These are phyloP conservation scores for Acanthamoeba castellanii DNA, from an alignment of 208 protist genomes.

Conservation along the genomic window DNA sequence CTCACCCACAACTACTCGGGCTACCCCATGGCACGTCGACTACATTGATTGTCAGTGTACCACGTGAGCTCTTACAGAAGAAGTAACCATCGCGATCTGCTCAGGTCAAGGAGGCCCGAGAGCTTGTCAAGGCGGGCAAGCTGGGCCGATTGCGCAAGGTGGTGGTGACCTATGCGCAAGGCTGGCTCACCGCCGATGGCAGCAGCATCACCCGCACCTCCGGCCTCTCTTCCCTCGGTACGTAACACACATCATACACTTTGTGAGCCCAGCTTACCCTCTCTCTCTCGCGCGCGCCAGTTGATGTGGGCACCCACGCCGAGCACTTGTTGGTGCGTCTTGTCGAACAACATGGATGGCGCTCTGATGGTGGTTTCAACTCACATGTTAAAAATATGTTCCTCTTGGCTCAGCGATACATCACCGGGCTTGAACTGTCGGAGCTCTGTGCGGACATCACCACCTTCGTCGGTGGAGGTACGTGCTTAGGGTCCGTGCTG, in stretches of 20 bases:
- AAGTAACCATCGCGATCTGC: background rate
- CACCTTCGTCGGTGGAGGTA: conserved; percentile 33
- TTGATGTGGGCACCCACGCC: conserved; percentile 18
- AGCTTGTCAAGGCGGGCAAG: background rate
- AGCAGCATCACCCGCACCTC: background rate
- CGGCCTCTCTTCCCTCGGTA: background rate
- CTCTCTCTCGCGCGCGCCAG: background rate
- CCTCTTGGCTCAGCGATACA: background rate
- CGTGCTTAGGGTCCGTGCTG: background rate
- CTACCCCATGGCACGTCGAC: background rate
- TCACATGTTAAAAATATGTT: background rate
- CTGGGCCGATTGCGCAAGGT: conserved; percentile 14
- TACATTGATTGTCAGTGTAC: background rate
- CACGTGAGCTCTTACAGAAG: background rate
- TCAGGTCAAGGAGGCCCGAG: conserved; percentile 21
- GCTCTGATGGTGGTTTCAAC: too few relatives aligned
- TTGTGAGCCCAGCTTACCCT: background rate
- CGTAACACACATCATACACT: background rate
- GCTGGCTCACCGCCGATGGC: conserved; percentile 8
- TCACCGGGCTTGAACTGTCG: conserved; percentile 8
- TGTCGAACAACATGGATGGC: too few relatives aligned
- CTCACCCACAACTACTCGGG: conserved; percentile 17
- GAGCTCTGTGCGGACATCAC: conserved; percentile 23
- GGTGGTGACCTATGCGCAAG: background rate
- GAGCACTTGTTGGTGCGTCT: background rate